Evolutionary conservation across 805 yeast species (phyloP).

Genomic region (Myxozyma sirexii): DNA sequence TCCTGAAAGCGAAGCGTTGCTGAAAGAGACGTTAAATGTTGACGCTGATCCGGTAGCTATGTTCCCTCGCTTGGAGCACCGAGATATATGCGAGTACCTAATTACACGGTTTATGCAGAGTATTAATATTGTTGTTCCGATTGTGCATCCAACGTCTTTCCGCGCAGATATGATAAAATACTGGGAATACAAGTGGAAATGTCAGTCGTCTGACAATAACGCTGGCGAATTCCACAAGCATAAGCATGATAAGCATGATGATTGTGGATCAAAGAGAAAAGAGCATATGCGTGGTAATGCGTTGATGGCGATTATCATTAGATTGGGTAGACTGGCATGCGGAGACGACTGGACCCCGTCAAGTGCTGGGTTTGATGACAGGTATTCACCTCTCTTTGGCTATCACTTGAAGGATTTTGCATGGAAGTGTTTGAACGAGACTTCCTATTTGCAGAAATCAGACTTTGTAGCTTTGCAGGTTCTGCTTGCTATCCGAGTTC

Average conservation of each 20-base stretch:
- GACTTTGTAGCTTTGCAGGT: slow-evolving; percentile 26
- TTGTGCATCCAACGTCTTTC: slow-evolving; percentile 29
- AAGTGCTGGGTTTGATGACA: slow-evolving; percentile 23
- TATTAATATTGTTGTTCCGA: slow-evolving; percentile 35
- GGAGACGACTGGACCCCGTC: slow-evolving; percentile 34
- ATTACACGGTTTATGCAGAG: slow-evolving; percentile 32
- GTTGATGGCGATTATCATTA: slow-evolving; percentile 30
- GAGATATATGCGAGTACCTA: slow-evolving; percentile 33
- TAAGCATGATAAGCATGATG: neutral
- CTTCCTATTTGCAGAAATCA: slow-evolving; percentile 23
- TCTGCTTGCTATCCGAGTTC: slow-evolving; percentile 36
- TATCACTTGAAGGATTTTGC: slow-evolving; percentile 18
- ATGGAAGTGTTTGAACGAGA: slow-evolving; percentile 21
- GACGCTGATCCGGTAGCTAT: neutral
- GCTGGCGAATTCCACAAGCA: neutral
- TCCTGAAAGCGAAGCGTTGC: slow-evolving; percentile 1
- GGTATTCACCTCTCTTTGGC: slow-evolving; percentile 18
- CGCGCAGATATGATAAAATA: slow-evolving; percentile 22
- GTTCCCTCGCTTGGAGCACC: slow-evolving; percentile 34
- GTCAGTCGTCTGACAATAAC: neutral
- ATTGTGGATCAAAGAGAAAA: slow-evolving; percentile 8
- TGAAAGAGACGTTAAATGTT: slow-evolving; percentile 5
- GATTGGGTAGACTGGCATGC: slow-evolving; percentile 34
- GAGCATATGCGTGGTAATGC: slow-evolving; percentile 31
- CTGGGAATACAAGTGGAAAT: slow-evolving; percentile 24